phyloP scores from a whole-genome alignment of 345 rosid genomes.

The Stellera chamaejasme region DNA sequence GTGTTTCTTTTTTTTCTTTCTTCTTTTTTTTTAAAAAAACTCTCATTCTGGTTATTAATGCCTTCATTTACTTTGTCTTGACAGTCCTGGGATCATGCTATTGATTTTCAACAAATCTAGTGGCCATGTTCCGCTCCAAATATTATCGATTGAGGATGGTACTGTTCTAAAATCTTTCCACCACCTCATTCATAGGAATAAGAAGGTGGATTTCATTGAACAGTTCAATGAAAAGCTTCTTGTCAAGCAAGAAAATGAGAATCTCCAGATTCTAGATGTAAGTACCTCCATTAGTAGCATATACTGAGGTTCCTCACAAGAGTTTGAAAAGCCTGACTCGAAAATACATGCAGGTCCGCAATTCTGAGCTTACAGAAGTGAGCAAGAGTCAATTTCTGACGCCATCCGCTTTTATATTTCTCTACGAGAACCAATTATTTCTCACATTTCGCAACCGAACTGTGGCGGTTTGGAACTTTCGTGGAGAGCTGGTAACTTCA shows the following conservation, averaged over 20 bases:
- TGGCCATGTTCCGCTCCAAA: slow-evolving; percentile 45
- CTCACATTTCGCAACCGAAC: slow-evolving; percentile 47
- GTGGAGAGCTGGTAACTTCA: slow-evolving; percentile 52
- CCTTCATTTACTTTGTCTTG: background rate
- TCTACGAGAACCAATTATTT: slow-evolving; percentile 49
- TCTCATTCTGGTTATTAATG: background rate
- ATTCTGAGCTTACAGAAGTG: slow-evolving; percentile 41
- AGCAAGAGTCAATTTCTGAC: slow-evolving; percentile 43
- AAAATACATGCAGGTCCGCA: slow-evolving; percentile 32
- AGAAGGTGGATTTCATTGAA: slow-evolving; percentile 56
- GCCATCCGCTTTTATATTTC: slow-evolving; percentile 51
- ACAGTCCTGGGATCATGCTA: slow-evolving; percentile 54
- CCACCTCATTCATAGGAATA: slow-evolving; percentile 52
- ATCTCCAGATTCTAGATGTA: slow-evolving; percentile 63
- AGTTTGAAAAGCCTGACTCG: slow-evolving; percentile 11
- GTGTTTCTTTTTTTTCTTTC: background rate
- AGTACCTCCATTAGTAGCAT: slow-evolving; percentile 12
- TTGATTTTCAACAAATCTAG: slow-evolving; percentile 35
- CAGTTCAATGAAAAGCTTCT: slow-evolving; percentile 62
- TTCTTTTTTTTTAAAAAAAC: background rate
- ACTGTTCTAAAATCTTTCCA: slow-evolving; percentile 47
- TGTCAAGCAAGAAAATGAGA: slow-evolving; percentile 56
- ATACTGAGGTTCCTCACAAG: background rate
- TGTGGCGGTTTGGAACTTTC: slow-evolving; percentile 76
- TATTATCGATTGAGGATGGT: slow-evolving; percentile 52